Conservation (phyloP, 345 rosid species). For the Brassica nigra region DNA sequence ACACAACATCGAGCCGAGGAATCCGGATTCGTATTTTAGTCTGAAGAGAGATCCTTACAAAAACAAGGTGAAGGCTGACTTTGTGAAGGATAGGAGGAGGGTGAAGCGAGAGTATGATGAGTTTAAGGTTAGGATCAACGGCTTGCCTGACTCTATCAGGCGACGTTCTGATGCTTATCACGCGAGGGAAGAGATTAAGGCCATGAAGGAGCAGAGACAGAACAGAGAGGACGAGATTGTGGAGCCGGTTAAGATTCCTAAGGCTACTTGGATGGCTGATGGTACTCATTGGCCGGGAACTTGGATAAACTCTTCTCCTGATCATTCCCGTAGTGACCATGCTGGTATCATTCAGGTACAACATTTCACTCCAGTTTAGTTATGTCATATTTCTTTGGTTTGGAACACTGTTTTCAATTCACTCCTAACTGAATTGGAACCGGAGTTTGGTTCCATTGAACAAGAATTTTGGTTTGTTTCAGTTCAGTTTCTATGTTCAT, state of each 20-base stretch:
- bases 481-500: not conserved
- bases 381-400: not conserved
- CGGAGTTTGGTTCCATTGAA: not conserved
- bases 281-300: constrained; percentile 91
- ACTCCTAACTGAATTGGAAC: not conserved
- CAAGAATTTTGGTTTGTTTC: not conserved
- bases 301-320: constrained; percentile 39
- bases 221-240: constrained; percentile 42
- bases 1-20: constrained; percentile 70
- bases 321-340: constrained; percentile 56
- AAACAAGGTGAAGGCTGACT: constrained; percentile 73
- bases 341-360: constrained; percentile 81
- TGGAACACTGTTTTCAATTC: not conserved
- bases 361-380: not conserved
- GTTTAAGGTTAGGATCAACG: constrained; percentile 77
- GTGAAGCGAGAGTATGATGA: constrained; percentile 87
- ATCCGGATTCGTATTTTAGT: constrained; percentile 75
- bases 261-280: constrained; percentile 90
- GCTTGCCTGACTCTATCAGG: constrained; percentile 68
- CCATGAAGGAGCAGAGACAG: constrained; percentile 71
- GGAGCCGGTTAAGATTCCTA: constrained; percentile 49
- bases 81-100: constrained; percentile 78
- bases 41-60: constrained; percentile 73
- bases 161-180: constrained; percentile 79
- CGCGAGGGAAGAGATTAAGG: constrained; percentile 72